These are phyloP conservation scores for Stagonosporopsis rhizophila DNA, from an alignment of 2,329 filamentous ascomycete species.

Conservation along the genomic window DNA sequence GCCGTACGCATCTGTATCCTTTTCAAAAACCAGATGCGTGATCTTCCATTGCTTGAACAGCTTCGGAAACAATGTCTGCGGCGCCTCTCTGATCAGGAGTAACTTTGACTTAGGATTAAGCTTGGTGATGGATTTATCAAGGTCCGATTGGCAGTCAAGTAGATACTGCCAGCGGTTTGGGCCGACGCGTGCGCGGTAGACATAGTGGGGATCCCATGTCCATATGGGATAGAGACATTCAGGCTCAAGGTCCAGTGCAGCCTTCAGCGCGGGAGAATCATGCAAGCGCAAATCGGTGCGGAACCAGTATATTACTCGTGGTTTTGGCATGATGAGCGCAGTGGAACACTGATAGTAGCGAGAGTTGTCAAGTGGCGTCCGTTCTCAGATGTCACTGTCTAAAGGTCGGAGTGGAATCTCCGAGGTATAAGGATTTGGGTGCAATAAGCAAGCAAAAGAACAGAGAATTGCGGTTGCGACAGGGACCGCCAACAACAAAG, in stretches of 20 bases:
- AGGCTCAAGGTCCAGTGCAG: conserved; percentile 73
- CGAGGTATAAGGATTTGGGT: background rate
- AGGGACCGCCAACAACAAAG: conserved; percentile 15
- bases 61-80: conserved; percentile 74
- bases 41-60: conserved; percentile 76
- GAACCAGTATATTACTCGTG: conserved; percentile 78
- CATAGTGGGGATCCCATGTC: conserved; percentile 83
- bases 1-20: conserved; percentile 77
- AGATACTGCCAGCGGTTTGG: conserved; percentile 77
- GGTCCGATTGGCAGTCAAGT: conserved; percentile 75
- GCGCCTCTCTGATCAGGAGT: conserved; percentile 74
- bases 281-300: conserved; percentile 79
- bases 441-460: background rate
- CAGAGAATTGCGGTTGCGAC: background rate
- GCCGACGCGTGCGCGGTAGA: conserved; percentile 73
- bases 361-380: background rate
- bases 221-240: conserved; percentile 76
- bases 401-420: background rate
- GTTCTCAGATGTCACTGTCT: background rate
- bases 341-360: background rate
- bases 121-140: conserved; percentile 70
- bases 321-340: conserved; percentile 41
- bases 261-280: conserved; percentile 76
- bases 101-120: conserved; percentile 76
- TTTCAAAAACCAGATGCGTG: conserved; percentile 79